A percentile compares a stretch with the other conserved stretches of the same genome.
Conservation (phyloP, 2,329 filamentous ascomycete genomes). For the Colletotrichum sp. region DNA sequence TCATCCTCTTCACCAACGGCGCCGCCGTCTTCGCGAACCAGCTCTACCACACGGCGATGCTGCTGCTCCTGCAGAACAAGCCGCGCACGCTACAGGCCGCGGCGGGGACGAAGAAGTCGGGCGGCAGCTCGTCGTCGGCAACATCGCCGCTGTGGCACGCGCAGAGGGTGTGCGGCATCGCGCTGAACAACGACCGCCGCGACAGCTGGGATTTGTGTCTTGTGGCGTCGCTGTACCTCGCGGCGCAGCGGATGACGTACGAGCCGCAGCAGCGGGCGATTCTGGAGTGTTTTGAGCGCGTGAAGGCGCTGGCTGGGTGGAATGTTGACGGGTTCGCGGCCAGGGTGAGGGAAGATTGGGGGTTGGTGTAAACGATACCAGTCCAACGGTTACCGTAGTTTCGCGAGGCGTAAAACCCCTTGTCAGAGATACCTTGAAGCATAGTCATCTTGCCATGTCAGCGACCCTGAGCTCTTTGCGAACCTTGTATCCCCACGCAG, state of each 20-base stretch:
- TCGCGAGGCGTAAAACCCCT: neutral
- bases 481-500: constrained; percentile 42
- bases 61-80: constrained; percentile 55
- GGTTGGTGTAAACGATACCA: neutral
- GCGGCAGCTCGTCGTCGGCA: constrained; percentile 18
- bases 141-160: constrained; percentile 54
- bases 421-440: neutral
- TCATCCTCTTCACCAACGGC: constrained; percentile 41
- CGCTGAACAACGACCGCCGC: constrained; percentile 48
- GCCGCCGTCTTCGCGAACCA: constrained; percentile 56
- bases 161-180: constrained; percentile 53
- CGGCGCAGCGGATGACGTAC: constrained; percentile 52
- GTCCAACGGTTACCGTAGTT: neutral
- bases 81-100: constrained; percentile 44
- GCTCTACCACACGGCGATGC: constrained; percentile 60
- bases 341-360: constrained; percentile 32
- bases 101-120: constrained; percentile 31
- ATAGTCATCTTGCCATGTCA: neutral
- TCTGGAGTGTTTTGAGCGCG: constrained; percentile 40
- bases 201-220: constrained; percentile 54
- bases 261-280: constrained; percentile 50
- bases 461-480: constrained; percentile 9
- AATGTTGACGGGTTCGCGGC: constrained; percentile 27
- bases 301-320: constrained; percentile 48
- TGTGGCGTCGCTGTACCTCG: constrained; percentile 49